A percentile compares a stretch with the other conserved stretches of the same genome.
Evolutionary conservation across 345 rosid species (phyloP).

Genomic region (Tarenaya hassleriana): DNA sequence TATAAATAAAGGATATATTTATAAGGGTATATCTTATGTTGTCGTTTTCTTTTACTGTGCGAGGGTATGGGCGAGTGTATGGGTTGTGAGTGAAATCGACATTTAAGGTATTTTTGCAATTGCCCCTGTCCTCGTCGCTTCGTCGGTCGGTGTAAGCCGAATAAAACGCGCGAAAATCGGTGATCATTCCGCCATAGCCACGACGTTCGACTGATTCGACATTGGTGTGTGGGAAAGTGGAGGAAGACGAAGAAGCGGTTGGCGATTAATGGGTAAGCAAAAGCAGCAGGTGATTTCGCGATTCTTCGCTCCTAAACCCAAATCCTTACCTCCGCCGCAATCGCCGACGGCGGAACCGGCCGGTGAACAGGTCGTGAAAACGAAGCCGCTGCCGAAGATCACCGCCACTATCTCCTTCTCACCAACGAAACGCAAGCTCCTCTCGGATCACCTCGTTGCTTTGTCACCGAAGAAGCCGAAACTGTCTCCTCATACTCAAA

Average conservation of each 20-base stretch:
- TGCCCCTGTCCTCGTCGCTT: no score
- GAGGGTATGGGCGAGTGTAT: no score
- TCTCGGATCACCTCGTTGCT: slow-evolving; percentile 41
- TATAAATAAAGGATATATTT: no score
- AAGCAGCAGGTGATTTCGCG: slow-evolving; percentile 83
- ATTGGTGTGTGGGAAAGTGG: background rate
- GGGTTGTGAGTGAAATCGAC: no score
- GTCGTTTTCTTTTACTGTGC: no score
- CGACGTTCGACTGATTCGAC: slow-evolving; percentile 11
- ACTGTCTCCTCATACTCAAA: slow-evolving; percentile 49
- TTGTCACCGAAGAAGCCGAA: slow-evolving; percentile 41
- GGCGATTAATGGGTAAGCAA: slow-evolving; percentile 50
- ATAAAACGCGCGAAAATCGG: slow-evolving; percentile 28
- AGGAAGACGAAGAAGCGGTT: slow-evolving; percentile 8
- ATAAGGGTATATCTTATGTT: no score
- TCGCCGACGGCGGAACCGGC: slow-evolving; percentile 22
- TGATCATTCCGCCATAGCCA: slow-evolving; percentile 16
- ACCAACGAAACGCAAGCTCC: slow-evolving; percentile 65
- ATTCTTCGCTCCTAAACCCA: slow-evolving; percentile 78
- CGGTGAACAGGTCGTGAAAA: slow-evolving; percentile 18
- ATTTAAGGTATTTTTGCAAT: no score
- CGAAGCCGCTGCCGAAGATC: slow-evolving; percentile 44
- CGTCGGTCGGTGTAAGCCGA: background rate
- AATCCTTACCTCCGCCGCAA: slow-evolving; percentile 25
- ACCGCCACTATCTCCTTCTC: slow-evolving; percentile 66